These are phyloP conservation scores for Aspergillus japonicus DNA, from an alignment of 2,329 filamentous ascomycete species.

Conservation along the genomic window DNA sequence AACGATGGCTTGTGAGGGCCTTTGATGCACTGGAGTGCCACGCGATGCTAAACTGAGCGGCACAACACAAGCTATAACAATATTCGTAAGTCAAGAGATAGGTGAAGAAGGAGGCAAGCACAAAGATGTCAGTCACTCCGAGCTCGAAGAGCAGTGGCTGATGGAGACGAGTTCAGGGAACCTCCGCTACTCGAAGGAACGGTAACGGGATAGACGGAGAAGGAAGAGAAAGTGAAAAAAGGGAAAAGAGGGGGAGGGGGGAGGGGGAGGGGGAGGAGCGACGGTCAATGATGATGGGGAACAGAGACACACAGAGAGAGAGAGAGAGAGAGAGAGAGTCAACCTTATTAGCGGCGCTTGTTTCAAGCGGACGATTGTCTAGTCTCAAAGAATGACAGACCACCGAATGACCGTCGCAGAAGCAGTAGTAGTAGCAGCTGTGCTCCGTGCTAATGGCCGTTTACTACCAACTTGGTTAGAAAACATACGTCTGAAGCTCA, in stretches of 20 bases:
- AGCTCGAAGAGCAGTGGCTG: not conserved
- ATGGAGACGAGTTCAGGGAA: not conserved
- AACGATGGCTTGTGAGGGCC: slow-evolving; percentile 7
- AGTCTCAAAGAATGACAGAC: not conserved
- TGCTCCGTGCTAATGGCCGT: not conserved
- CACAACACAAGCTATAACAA: not conserved
- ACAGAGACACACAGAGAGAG: not conserved
- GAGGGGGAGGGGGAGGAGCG: not conserved
- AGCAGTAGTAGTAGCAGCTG: not conserved
- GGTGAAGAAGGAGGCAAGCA: not conserved
- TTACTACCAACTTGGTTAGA: no score
- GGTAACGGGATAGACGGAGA: not conserved
- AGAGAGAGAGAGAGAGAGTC: slow-evolving; percentile 2
- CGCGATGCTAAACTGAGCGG: slow-evolving; percentile 2
- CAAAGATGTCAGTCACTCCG: not conserved
- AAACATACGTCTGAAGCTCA: not conserved
- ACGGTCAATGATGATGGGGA: not conserved
- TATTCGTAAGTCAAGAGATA: slow-evolving; percentile 5
- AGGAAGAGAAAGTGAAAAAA: not conserved
- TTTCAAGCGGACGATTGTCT: slow-evolving; percentile 4
- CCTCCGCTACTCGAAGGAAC: not conserved
- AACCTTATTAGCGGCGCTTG: not conserved
- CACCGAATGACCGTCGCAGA: not conserved
- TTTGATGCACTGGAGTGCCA: slow-evolving; percentile 10
- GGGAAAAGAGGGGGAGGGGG: not conserved